phyloP scores from a whole-genome alignment of 2,329 filamentous ascomycete species.

The Pyricularia sp. region DNA sequence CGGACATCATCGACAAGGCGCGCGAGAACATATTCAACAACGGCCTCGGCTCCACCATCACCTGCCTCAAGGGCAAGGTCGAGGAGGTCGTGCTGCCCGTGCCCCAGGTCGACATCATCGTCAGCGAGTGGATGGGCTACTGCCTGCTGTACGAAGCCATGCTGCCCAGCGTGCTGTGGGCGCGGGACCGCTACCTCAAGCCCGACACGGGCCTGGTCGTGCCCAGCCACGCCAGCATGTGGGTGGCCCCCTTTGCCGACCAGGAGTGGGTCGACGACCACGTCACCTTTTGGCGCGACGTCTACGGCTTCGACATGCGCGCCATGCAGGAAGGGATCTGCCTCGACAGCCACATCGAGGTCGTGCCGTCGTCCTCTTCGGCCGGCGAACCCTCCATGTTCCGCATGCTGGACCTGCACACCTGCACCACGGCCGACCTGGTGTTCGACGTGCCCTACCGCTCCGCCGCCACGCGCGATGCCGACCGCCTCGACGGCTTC shows the following conservation, averaged over 20 bases:
- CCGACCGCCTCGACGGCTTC: slow-evolving; percentile 73
- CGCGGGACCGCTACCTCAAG: slow-evolving; percentile 76
- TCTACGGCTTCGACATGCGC: slow-evolving; percentile 93
- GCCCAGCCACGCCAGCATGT: slow-evolving; percentile 75
- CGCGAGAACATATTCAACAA: slow-evolving; percentile 79
- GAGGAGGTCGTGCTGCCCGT: slow-evolving; percentile 78
- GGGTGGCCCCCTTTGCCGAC: slow-evolving; percentile 72
- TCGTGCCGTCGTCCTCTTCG: slow-evolving; percentile 52
- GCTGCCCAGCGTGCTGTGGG: slow-evolving; percentile 85
- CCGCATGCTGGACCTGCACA: slow-evolving; percentile 68
- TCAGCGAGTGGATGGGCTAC: slow-evolving; percentile 98
- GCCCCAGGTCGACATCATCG: slow-evolving; percentile 80
- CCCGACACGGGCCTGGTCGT: slow-evolving; percentile 68
- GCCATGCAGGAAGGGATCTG: slow-evolving; percentile 78
- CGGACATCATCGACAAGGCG: slow-evolving; percentile 79
- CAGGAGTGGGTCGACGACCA: slow-evolving; percentile 68
- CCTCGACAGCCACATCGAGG: slow-evolving; percentile 71
- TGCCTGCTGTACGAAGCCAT: slow-evolving; percentile 90
- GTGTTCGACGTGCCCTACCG: slow-evolving; percentile 64
- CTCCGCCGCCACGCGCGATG: slow-evolving; percentile 48
- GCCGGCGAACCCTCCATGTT: slow-evolving; percentile 57
- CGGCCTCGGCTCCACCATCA: slow-evolving; percentile 63
- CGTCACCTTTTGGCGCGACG: slow-evolving; percentile 78
- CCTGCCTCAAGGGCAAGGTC: slow-evolving; percentile 73
- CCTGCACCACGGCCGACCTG: slow-evolving; percentile 60